Evolutionary conservation across 2,329 filamentous ascomycete genomes (phyloP), one percentile per base, ranked within the genome.

Genomic region (Blastomyces emzantsi): DNA sequence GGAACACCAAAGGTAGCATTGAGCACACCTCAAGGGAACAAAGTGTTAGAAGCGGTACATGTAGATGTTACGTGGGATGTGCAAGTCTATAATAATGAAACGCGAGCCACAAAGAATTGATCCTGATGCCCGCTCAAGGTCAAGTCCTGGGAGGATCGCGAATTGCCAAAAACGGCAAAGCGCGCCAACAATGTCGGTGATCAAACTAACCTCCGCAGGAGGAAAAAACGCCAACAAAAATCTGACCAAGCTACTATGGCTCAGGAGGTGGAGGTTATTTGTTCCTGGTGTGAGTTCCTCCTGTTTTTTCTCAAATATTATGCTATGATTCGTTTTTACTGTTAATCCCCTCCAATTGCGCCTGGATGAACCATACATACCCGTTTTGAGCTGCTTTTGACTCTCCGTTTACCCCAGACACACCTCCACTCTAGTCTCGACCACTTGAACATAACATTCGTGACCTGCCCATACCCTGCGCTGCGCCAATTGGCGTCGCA

Each of bases 81-180:
- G 43, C n/a, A 47, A 47, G n/a, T 47, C 3, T 52, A 15, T 28
- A 13, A 30, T 8, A 52, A n/a, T 33, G 28, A n/a, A 55, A 55
- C 28, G 13, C n/a, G 30, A 28, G 17, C 1, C 4, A 55, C 9
- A n/a, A 52, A 52, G n/a, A 52, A 52, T 9, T n/a, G 47, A 22
- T 51, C 47, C 19, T 25, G 17, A 25, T 51, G 19, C 5, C 47
- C 11, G 33, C 13, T 15, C 47, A 3, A 28, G 47, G 47, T 51
- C 11, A 11, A 22, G 9, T 30, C 25, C 6, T 22, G 30, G 15
- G 28, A 8, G 22, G 17, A 11, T 57, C 36, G 36, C 22, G 6
- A 25, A 41, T 43, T 28, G 36, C 55, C 36, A n/a, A 13, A 43
- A 58, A 58, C 55, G 55, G 55, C 33, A 58, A 58, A 58, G 55